Evolutionary conservation across 23 red algal genomes (phyloP).

Genomic region (Pyropia haitanensis): DNA sequence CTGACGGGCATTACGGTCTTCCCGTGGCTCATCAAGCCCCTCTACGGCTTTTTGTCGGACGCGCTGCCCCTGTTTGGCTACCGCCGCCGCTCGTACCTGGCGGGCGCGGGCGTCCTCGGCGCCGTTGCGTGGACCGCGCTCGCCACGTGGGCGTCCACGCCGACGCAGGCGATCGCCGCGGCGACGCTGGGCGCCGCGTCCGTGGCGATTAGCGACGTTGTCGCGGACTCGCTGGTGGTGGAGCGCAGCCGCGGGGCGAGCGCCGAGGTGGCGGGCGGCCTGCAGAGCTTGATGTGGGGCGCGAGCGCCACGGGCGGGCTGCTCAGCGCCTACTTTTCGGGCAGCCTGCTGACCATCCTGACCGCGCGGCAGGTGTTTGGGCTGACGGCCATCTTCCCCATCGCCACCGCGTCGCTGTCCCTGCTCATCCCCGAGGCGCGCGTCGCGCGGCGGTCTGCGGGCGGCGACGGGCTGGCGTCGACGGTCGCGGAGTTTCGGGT

Average conservation of each 20-base stretch:
- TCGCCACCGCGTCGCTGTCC: slow-evolving; percentile 24
- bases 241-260: slow-evolving; percentile 53
- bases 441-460: neutral
- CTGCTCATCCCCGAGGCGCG: slow-evolving; percentile 38
- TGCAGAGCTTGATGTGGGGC: slow-evolving; percentile 87
- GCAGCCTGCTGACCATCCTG: slow-evolving; percentile 68
- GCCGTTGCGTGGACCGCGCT: slow-evolving; percentile 52
- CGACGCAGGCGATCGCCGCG: slow-evolving; percentile 14
- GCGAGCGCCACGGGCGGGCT: slow-evolving; percentile 76
- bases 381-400: slow-evolving; percentile 60
- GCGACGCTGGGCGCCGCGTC: slow-evolving; percentile 33
- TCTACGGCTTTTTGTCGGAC: slow-evolving; percentile 87
- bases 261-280: slow-evolving; percentile 37
- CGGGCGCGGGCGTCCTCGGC: slow-evolving; percentile 43
- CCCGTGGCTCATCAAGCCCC: slow-evolving; percentile 89
- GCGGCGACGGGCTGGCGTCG: neutral
- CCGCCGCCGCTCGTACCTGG: slow-evolving; percentile 65
- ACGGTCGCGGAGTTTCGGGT: slow-evolving; percentile 10
- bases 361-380: slow-evolving; percentile 52
- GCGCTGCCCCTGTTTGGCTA: slow-evolving; percentile 80
- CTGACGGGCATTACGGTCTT: slow-evolving; percentile 62
- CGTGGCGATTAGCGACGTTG: slow-evolving; percentile 84
- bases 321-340: slow-evolving; percentile 77
- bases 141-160: slow-evolving; percentile 39
- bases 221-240: slow-evolving; percentile 86